A percentile compares a stretch with the other conserved stretches of the same genome.
phyloP scores from a whole-genome alignment of 768 basidiomycete genomes.

The Boletus subcaerulescens region DNA sequence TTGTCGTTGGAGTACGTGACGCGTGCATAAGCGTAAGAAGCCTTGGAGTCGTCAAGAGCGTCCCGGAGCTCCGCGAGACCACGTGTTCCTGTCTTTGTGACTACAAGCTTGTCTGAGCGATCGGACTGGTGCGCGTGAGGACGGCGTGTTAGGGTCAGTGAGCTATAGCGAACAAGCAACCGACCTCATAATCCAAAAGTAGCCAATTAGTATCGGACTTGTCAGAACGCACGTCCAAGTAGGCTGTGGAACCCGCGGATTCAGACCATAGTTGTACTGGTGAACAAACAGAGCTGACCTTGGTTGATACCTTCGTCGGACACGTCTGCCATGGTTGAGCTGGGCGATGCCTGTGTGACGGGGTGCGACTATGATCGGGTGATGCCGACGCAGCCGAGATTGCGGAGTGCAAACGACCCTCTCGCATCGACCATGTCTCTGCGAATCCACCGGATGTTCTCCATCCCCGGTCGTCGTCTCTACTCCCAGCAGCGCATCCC shows the following conservation, averaged over 20 bases:
- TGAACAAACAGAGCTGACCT: conserved; percentile 44
- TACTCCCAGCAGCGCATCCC: conserved; percentile 22
- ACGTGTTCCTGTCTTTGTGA: conserved; percentile 78
- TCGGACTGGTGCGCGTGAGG: conserved; percentile 46
- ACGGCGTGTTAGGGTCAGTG: conserved; percentile 18
- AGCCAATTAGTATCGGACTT: conserved; percentile 90
- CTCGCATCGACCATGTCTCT: conserved; percentile 5
- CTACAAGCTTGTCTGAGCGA: conserved; percentile 73
- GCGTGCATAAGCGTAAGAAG: conserved; percentile 81
- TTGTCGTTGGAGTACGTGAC: conserved; percentile 85
- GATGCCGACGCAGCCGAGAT: conserved; percentile 17
- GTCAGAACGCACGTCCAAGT: conserved; percentile 81
- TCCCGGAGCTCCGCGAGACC: conserved; percentile 77
- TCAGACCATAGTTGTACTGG: conserved; percentile 9
- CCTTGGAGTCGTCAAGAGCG: conserved; percentile 66
- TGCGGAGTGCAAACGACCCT: conserved; percentile 18
- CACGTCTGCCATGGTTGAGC: conserved; percentile 67
- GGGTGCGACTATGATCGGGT: conserved; percentile 7
- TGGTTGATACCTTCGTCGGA: conserved; percentile 68
- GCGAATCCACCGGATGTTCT: conserved; percentile 12
- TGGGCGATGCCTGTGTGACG: not conserved
- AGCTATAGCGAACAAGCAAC: conserved; percentile 13
- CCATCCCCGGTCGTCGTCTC: conserved; percentile 19
- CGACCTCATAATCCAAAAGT: conserved; percentile 82
- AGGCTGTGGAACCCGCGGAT: conserved; percentile 49